Evolutionary conservation across 2,329 filamentous ascomycete species (phyloP).

Genomic region (Dothidotthia symphoricarpi): DNA sequence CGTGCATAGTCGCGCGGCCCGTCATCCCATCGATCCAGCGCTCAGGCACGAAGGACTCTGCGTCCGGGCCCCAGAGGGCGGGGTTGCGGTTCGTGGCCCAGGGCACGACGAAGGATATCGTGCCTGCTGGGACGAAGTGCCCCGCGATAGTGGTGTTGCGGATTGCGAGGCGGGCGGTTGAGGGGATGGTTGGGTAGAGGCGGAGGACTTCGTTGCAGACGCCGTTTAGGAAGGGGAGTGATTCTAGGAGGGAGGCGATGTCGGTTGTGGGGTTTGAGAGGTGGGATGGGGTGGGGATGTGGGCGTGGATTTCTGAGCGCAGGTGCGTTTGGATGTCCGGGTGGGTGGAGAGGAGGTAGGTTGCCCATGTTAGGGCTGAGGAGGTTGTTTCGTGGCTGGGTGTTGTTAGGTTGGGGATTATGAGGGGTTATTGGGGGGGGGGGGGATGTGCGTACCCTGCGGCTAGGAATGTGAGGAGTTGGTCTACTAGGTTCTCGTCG

Average conservation of each 20-base stretch:
- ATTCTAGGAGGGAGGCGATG: constrained; percentile 43
- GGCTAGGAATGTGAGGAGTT: constrained; percentile 57
- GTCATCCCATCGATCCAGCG: constrained; percentile 46
- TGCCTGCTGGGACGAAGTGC: constrained; percentile 42
- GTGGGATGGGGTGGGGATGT: constrained; percentile 51
- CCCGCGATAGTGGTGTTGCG: constrained; percentile 35
- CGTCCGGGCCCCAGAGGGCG: constrained; percentile 44
- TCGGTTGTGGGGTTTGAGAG: constrained; percentile 19
- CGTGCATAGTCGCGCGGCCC: constrained; percentile 43
- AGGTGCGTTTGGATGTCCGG: constrained; percentile 65
- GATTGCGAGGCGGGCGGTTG: constrained; percentile 31
- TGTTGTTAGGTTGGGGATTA: constrained; percentile 1
- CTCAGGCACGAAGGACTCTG: constrained; percentile 46
- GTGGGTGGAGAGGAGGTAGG: constrained; percentile 66
- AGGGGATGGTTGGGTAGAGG: constrained; percentile 42
- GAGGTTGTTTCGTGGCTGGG: constrained; percentile 71
- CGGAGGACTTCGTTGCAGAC: constrained; percentile 47
- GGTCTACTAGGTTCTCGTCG: constrained; percentile 54
- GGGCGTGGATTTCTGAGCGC: constrained; percentile 64
- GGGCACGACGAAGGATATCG: constrained; percentile 40
- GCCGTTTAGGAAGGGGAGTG: constrained; percentile 47
- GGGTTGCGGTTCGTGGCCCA: constrained; percentile 47
- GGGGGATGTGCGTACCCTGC: constrained; percentile 51
- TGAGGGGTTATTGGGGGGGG: constrained; percentile 1
- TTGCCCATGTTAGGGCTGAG: constrained; percentile 70